Evolutionary conservation across 495 filamentous ascomycete species (phyloP), one percentile per base, ranked within the genome.

Genomic region (Cudoniella acicularis): DNA sequence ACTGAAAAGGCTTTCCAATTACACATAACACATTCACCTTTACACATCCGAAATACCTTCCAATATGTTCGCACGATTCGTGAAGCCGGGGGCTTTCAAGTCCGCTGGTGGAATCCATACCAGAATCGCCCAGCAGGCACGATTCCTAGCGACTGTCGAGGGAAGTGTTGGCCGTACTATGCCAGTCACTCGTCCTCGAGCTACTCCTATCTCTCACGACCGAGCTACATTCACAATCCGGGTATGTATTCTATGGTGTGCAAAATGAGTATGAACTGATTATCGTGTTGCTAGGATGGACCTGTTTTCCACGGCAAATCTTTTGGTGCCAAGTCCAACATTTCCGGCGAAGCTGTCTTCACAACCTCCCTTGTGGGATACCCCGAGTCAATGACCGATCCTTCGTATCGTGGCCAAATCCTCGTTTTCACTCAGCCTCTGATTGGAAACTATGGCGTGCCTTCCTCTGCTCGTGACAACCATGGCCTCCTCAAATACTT

Each of bases 361-460:
- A 96, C 91, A 61, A 96, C 91, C 54, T 93, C 89, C 24, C 80
- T 92, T 57, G 92, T 96, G 59, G 92, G 91, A 59, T 98, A 98
- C 70, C 94, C 94, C 60, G 95, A 98, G 77, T 96, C 93, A 46
- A 85, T 99, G 84, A 98, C 94, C 69, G 95, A 98, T 67, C 95
- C 94, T 41, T 98, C 94, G 26, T 99, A 99, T 80, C 92, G 95
- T 64, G 95, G 95, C 46, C 95, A 99, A 77, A 98, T 98, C 57
- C 78, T 96, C 66, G 93, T 98, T 67, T 96, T 99, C 80, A 99
- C 94, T 54, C 91, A 96, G 71, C 94, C 94, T n/a, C 77, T 99
- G 62, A 96, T 99, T 72, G 94, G 94, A 63, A 99, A 99, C 79
- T 99, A 99, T 69, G 94, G 94, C 65, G 91, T 96, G 1, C 92